Conservation (phyloP, 2,329 filamentous ascomycete genomes). For the Ophiobolus disseminans region DNA sequence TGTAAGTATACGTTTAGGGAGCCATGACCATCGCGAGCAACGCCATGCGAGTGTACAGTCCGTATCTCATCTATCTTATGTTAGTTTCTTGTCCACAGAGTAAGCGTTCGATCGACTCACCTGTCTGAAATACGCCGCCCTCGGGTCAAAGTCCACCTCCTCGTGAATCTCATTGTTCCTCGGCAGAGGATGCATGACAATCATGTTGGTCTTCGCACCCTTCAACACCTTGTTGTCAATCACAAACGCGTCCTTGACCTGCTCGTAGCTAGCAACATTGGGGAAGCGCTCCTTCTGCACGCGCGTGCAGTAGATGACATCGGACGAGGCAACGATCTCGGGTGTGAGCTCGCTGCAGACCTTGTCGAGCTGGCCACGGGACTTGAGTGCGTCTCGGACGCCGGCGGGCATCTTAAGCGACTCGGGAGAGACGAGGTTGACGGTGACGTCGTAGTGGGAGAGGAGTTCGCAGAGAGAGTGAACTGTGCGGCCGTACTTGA, state of each 20-base stretch:
- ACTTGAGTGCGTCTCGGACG: constrained; percentile 74
- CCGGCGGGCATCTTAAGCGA: constrained; percentile 77
- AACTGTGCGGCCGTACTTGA: constrained; percentile 90
- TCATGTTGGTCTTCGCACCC: constrained; percentile 89
- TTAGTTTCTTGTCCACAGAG: constrained; percentile 50
- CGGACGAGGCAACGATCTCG: constrained; percentile 83
- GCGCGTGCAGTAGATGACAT: constrained; percentile 95
- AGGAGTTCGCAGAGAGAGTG: constrained; percentile 95
- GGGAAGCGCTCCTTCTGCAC: constrained; percentile 96
- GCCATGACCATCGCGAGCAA: constrained; percentile 91
- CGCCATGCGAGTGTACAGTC: constrained; percentile 97
- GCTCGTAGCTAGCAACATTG: constrained; percentile 80
- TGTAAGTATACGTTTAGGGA: constrained; percentile 40
- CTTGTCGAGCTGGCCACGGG: constrained; percentile 76
- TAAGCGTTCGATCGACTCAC: constrained; percentile 61
- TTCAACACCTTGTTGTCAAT: constrained; percentile 90
- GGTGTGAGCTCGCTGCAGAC: constrained; percentile 82
- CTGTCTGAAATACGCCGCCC: constrained; percentile 98
- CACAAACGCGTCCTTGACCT: constrained; percentile 85
- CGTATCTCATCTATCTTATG: constrained; percentile 84
- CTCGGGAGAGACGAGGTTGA: constrained; percentile 88
- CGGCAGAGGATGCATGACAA: constrained; percentile 94
- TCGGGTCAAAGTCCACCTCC: constrained; percentile 96
- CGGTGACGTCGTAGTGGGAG: constrained; percentile 91
- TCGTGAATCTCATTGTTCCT: constrained; percentile 91